Evolutionary conservation across 495 filamentous ascomycete genomes (phyloP).

Genomic region (Penicillium angulare): DNA sequence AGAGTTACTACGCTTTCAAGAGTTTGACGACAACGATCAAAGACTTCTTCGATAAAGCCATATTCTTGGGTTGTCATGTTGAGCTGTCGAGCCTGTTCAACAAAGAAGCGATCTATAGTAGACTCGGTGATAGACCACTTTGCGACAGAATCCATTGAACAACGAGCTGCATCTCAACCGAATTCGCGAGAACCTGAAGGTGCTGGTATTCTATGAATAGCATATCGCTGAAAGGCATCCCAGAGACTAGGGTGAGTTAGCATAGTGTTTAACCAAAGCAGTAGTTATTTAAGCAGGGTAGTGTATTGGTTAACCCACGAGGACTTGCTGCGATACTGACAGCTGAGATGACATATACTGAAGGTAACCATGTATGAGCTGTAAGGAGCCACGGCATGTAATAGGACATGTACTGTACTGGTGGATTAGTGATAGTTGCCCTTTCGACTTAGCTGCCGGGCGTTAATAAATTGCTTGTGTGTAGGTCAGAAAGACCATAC

Average conservation of each 20-base stretch:
- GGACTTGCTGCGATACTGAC: constrained; percentile 19
- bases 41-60: constrained; percentile 39
- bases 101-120: constrained; percentile 11
- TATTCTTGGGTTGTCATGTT: constrained; percentile 25
- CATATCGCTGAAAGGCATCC: constrained; percentile 9
- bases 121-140: constrained; percentile 2
- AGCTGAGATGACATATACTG: constrained; percentile 24
- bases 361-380: constrained; percentile 19
- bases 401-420: constrained; percentile 26
- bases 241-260: background rate
- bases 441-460: constrained; percentile 30
- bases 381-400: constrained; percentile 22
- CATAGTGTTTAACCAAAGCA: too few relatives aligned
- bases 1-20: constrained; percentile 21
- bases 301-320: constrained; percentile 32
- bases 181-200: constrained; percentile 35
- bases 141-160: constrained; percentile 26
- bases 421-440: constrained; percentile 32
- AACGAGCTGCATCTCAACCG: constrained; percentile 36
- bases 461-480: constrained; percentile 35
- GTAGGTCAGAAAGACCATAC: too few relatives aligned
- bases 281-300: too few relatives aligned
- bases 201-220: constrained; percentile 40
- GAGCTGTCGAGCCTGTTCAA: constrained; percentile 9
- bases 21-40: constrained; percentile 33